phyloP scores from a whole-genome alignment of 2,329 filamentous ascomycete genomes.

The Madurella fahalii region DNA sequence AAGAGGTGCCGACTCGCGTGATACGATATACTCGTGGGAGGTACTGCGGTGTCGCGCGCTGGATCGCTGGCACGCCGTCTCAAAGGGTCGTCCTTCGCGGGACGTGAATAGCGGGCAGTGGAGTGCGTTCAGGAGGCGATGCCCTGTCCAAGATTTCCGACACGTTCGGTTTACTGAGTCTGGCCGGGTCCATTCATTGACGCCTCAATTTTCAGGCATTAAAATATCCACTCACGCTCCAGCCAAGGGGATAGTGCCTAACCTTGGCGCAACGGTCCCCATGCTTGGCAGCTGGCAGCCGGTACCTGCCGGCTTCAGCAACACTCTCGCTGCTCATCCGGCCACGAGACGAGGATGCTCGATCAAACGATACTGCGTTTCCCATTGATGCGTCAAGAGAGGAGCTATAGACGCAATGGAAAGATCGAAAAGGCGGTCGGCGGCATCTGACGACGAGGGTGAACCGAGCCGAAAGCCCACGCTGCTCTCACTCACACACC shows the following conservation, averaged over 20 bases:
- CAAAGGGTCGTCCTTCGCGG: slow-evolving; percentile 13
- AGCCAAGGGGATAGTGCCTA: too few species aligned
- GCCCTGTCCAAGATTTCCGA: slow-evolving; percentile 16
- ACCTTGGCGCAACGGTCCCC: not conserved
- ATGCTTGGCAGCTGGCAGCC: slow-evolving; percentile 2
- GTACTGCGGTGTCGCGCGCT: too few species aligned
- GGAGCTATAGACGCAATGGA: slow-evolving; percentile 6
- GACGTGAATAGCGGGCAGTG: slow-evolving; percentile 7
- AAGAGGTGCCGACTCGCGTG: slow-evolving; percentile 11
- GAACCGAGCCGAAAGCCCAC: slow-evolving; percentile 8
- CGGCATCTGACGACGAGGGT: not conserved
- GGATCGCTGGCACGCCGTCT: not conserved
- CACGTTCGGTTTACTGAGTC: slow-evolving; percentile 14
- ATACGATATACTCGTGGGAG: slow-evolving; percentile 17
- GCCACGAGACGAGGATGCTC: too few species aligned
- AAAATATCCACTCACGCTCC: not conserved
- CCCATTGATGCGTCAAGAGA: not conserved
- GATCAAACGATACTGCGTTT: too few species aligned
- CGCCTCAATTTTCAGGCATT: slow-evolving; percentile 17
- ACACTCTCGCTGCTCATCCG: not conserved
- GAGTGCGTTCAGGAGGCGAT: slow-evolving; percentile 19
- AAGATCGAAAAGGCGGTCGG: not conserved
- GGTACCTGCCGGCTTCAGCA: not conserved
- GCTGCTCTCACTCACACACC: slow-evolving; percentile 32
- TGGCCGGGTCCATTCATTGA: slow-evolving; percentile 13